Evolutionary conservation across 441 rosid genomes (phyloP), one percentile per base, ranked within the genome.

Genomic region (Corymbia citriodora): DNA sequence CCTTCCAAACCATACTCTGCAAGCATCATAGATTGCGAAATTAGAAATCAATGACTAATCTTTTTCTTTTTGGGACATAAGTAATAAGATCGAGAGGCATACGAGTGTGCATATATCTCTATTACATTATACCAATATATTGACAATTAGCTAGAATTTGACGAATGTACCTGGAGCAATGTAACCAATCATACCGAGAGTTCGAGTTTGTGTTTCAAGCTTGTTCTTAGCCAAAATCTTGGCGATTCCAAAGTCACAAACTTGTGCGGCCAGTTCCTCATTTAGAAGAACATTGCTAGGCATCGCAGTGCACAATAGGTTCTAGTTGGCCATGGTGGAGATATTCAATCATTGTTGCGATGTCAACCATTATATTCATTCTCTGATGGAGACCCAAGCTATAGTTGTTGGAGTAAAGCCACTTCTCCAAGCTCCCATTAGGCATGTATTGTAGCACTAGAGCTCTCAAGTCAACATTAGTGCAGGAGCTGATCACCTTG

Each of bases 211-310:
- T 53, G 54, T 91, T 74, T 57, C 89, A 61, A 33, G 17, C 83
- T 45, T 88, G 87, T 70, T 36, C 55, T 89, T 79, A 16, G 29
- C 36, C 31, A 57, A 59, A 31, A 82, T 61, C 27, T 33, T 82
- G 0, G 90, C 54, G 3, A 61, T n/a, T 19, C 92, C 94, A 85
- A 94, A 93, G 87, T 93, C 94, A 25, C 92, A 88, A 31, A 92
- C 92, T 72, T 88, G 92, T 10, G 93, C 93, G 14, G 90, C 90
- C 90, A 92, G 63, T 31, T 92, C 88, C 36, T 74, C 53, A 18
- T 91, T 92, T 6, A 93, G 88, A 3, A 92, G 89, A 59, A 91
- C 90, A 55, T 92, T 91, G 33, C 79, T 21, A 29, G 89, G 49
- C 89, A 59, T 89, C 90, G 2, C 61, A 50, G 23, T 89, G 90